Percentiles rank a stretch among this genome's conserved stretches.
These are phyloP conservation scores for Maudiozyma serrabonitensis DNA, from an alignment of 805 yeast species.

Conservation along the genomic window DNA sequence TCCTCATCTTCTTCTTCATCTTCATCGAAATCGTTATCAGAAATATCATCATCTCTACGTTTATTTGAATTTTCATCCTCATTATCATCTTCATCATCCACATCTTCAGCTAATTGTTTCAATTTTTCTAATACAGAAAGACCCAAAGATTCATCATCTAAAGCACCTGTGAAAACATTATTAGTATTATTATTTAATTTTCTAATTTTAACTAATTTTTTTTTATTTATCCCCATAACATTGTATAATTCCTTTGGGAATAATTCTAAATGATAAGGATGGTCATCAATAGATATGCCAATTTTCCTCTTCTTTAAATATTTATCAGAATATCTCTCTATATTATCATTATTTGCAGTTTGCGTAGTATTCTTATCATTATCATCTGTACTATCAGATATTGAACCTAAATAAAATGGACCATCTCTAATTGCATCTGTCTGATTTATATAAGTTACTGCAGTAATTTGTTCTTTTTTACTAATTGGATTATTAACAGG, in stretches of 20 bases:
- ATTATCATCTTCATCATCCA: constrained; percentile 32
- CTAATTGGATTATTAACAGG: constrained; percentile 57
- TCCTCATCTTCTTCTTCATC: constrained; percentile 57
- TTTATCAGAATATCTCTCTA: constrained; percentile 73
- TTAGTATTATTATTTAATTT: constrained; percentile 22
- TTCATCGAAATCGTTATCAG: constrained; percentile 45
- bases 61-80: constrained; percentile 19
- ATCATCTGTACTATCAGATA: constrained; percentile 41
- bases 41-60: constrained; percentile 22
- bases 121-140: constrained; percentile 38
- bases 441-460: constrained; percentile 46
- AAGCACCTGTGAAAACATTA: constrained; percentile 20
- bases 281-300: constrained; percentile 54
- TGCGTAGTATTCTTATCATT: constrained; percentile 27
- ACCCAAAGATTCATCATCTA: constrained; percentile 23
- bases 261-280: constrained; percentile 59
- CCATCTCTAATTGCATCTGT: constrained; percentile 49
- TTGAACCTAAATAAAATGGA: constrained; percentile 55
- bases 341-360: constrained; percentile 45
- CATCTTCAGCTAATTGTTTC: constrained; percentile 40
- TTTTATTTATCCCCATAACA: constrained; percentile 57
- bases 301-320: constrained; percentile 59
- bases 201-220: constrained; percentile 38
- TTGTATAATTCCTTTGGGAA: constrained; percentile 71
- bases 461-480: constrained; percentile 38